Evolutionary conservation across 306 rosid genomes (phyloP).

Genomic region (Inga leiocalycina): DNA sequence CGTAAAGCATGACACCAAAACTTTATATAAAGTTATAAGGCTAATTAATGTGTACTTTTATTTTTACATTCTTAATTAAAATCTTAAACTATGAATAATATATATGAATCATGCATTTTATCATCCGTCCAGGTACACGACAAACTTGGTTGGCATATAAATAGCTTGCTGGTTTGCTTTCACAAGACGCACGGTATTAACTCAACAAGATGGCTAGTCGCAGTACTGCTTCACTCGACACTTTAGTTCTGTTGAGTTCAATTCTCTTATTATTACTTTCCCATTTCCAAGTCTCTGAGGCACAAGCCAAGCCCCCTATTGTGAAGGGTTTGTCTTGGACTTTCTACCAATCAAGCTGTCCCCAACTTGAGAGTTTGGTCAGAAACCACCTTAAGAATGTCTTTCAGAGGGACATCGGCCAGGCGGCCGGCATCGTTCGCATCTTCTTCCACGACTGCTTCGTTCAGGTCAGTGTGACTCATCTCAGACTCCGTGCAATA

Average conservation of each 20-base stretch:
- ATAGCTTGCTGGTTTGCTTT: neutral
- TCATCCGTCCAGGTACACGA: neutral
- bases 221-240: neutral
- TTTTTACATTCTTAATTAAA: no score
- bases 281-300: slow-evolving; percentile 21
- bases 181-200: neutral
- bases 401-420: slow-evolving; percentile 44
- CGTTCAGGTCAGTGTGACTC: slow-evolving; percentile 43
- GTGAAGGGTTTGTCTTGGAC: slow-evolving; percentile 43
- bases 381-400: slow-evolving; percentile 46
- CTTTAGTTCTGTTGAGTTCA: slow-evolving; percentile 31
- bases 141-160: neutral
- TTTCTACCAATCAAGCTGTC: slow-evolving; percentile 44
- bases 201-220: neutral
- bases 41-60: no score
- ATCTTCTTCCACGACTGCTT: slow-evolving; percentile 68
- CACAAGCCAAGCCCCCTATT: slow-evolving; percentile 34
- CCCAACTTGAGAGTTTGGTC: slow-evolving; percentile 41
- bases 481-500: neutral
- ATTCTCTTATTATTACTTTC: slow-evolving; percentile 15
- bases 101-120: no score
- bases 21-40: no score
- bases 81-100: no score
- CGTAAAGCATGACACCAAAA: no score
- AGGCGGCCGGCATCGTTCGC: slow-evolving; percentile 61